Base-by-base conservation (phyloP, 805 yeast genomes). In the Ogataea philodendri region DNA sequence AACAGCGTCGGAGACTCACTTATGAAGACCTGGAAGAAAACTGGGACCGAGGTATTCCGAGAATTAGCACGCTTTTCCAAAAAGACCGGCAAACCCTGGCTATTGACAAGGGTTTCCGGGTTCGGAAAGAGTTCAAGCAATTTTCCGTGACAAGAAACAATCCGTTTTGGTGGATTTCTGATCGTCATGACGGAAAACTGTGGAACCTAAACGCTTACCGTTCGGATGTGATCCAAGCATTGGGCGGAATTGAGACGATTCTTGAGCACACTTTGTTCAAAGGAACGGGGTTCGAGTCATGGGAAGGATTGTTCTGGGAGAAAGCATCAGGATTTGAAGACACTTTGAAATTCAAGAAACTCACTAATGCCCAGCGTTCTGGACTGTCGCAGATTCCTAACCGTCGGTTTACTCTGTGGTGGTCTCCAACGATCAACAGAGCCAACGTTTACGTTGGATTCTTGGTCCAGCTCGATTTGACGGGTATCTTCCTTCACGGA, bases 281-380 rank as follows among this genome's bases (percentile, higher is more conserved):
- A 56, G 99, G 95, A 9, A 93, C 99, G 1, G 99, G 98, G 0
- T 93, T 93, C 55, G 95, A 84, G 49, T 84, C 94, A 7, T 93
- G 98, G 98, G 99, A 93, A 65, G 97, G 98, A 4, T 66, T 93
- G 16, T 93, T 93, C 61, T 93, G 99, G 99, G 98, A 93, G 55
- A 89, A 89, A 57, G 95, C 95, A 0, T 81, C 95, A 17, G 98
- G 98, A 0, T 93, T 89, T 57, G 99, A 93, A 60, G 98, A 93
- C 52, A 84, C 96, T 0, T 74, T 93, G 74, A 90, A 89, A 57
- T 85, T 88, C 62, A 88, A 89, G 60, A 93, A 90, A 57, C 72
- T 93, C 49, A 93, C 99, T 1, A 90, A 90, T 62, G 99, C 99
- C 1, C 99, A 93, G 67, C 71, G 98, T 53, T 82, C 96, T 4